Evolutionary conservation across 75 land plant species (phyloP).

Genomic region (Pseudotsuga menziesii): DNA sequence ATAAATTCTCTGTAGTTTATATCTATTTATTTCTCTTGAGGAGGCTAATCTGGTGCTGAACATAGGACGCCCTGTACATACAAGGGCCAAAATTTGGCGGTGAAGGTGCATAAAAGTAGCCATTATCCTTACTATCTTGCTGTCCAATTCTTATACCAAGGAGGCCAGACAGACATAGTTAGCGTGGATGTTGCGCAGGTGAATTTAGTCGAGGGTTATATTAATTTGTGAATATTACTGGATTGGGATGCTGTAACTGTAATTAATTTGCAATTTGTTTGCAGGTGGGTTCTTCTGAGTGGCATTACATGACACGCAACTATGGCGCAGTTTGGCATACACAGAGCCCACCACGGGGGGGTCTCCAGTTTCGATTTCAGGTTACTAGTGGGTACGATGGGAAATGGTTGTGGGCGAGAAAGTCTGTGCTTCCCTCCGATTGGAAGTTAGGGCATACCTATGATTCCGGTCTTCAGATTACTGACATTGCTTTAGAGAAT

Average conservation of each 20-base stretch:
- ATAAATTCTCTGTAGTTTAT: neutral
- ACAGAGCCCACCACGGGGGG: slow-evolving; percentile 25
- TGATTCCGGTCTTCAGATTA: slow-evolving; percentile 49
- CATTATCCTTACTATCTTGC: slow-evolving; percentile 46
- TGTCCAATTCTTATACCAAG: slow-evolving; percentile 51
- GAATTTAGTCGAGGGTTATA: neutral
- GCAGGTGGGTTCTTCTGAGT: slow-evolving; percentile 28
- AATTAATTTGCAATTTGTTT: neutral
- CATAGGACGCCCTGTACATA: slow-evolving; percentile 60
- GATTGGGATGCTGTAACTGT: neutral
- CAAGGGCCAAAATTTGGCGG: slow-evolving; percentile 29
- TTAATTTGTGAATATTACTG: neutral
- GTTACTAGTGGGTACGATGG: slow-evolving; percentile 64
- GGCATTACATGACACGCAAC: slow-evolving; percentile 41
- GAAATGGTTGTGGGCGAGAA: slow-evolving; percentile 39
- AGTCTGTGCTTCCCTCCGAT: slow-evolving; percentile 35
- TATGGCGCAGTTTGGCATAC: slow-evolving; percentile 55
- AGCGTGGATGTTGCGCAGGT: slow-evolving; percentile 54
- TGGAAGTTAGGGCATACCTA: slow-evolving; percentile 47
- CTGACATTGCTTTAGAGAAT: slow-evolving; percentile 24
- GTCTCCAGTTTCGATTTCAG: slow-evolving; percentile 41
- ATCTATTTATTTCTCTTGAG: neutral
- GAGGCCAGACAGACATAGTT: slow-evolving; percentile 64
- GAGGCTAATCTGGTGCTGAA: neutral
- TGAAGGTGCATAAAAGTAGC: slow-evolving; percentile 54